Evolutionary conservation across 108 stramenopile genomes (phyloP).

Genomic region (Pseudonitzschia delicatissima): DNA sequence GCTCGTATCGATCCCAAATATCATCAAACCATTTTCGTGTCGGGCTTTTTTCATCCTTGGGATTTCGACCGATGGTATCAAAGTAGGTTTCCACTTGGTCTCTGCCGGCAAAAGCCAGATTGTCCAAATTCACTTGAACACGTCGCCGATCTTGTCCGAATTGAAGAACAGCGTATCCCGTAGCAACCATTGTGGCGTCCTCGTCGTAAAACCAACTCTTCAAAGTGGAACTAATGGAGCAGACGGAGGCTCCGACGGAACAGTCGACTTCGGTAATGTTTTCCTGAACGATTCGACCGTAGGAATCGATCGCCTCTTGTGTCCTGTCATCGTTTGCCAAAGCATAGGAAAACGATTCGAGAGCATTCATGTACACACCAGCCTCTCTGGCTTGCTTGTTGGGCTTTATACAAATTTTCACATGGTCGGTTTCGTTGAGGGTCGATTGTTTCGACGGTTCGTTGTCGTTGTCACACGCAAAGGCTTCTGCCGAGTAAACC

Average conservation of each 20-base stretch:
- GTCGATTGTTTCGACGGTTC: neutral
- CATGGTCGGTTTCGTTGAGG: neutral
- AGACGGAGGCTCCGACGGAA: neutral
- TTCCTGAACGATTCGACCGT: neutral
- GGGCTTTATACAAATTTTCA: conserved; percentile 4
- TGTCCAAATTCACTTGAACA: too few relatives aligned
- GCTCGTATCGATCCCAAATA: too few relatives aligned
- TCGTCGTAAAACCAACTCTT: neutral
- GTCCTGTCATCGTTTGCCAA: neutral
- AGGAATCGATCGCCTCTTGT: neutral
- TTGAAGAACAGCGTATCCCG: conserved; percentile 1
- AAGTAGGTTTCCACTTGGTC: too few relatives aligned
- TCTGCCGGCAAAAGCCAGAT: too few relatives aligned
- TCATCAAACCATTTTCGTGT: too few relatives aligned
- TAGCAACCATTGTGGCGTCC: neutral
- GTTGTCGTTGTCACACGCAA: conserved; percentile 11
- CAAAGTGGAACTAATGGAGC: neutral
- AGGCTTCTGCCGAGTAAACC: conserved; percentile 15
- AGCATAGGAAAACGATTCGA: neutral
- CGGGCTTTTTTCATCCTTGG: too few relatives aligned
- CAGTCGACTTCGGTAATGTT: neutral
- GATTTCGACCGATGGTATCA: too few relatives aligned
- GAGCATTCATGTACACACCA: neutral
- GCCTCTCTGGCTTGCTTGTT: neutral
- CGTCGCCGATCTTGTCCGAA: conserved; percentile 1